Evolutionary conservation across 2,329 filamentous ascomycete species (phyloP), one percentile per base, ranked within the genome.

Genomic region (Tympanopsis confertula): DNA sequence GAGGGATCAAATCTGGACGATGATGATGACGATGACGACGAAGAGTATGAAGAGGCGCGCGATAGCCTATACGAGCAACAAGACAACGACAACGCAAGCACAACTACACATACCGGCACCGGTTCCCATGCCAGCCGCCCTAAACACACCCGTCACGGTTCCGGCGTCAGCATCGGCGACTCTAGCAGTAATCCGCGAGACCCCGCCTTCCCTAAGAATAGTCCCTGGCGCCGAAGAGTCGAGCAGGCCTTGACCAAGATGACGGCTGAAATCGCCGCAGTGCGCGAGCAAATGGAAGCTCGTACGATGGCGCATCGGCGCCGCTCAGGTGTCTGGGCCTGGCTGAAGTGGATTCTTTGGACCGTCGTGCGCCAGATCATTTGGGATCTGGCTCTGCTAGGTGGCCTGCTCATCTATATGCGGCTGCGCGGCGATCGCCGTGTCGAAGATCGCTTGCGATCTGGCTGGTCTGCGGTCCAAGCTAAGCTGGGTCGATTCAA

Each of bases 261-360:
- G 61, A 79, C 75, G 12, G 73, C 74, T 3, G 78, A 82, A 52
- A 63, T 82, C 5, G 74, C 78, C 2, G 78, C 78, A 1, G 52
- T 81, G 36, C 66, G 78, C 7, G 78, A 82, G 50, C 75, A 81
- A 46, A 61, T 82, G 40, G 74, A 33, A 18, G 15, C 15, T 7
- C 30, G 30, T 76, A 47, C 56, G 63, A 2, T 61, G 70, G 5
- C 57, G 66, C 5, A 54, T 71, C 18, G 62, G 68, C 39, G 61
- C 63, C 24, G 63, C 62, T 36, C 51, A 60, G 40, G 59, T 57
- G 30, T 72, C 30, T 64, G 68, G 47, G 58, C 67, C 5, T 79
- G 73, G 72, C 28, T 69, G 4, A 55, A 63, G 40, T 68, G 71
- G 53, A 45, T 69, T 12, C 46, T 69, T 2, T 74, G 69, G 68